Base-by-base conservation (phyloP, 2,329 filamentous ascomycete species). In the Exutisphaerella laricina region DNA sequence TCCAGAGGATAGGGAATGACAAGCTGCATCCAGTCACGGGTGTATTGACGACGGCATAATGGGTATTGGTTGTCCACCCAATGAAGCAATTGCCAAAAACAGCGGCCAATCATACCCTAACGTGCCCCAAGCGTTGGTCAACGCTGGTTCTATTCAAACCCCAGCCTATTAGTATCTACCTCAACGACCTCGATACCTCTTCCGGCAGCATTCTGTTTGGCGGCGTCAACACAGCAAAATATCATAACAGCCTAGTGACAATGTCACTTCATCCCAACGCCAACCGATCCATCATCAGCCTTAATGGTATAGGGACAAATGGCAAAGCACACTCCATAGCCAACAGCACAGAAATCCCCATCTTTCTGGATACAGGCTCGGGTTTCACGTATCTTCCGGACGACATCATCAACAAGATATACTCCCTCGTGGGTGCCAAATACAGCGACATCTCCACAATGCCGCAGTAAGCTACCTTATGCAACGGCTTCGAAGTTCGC, bases 1-100 rank as follows among this genome's bases (percentile, higher is more conserved):
- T n/a, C n/a, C n/a, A n/a, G n/a, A n/a, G n/a, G n/a, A n/a, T n/a
- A n/a, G n/a, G n/a, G n/a, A n/a, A n/a, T n/a, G n/a, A n/a, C n/a
- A n/a, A n/a, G n/a, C n/a, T n/a, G n/a, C n/a, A n/a, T n/a, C n/a
- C n/a, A n/a, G n/a, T n/a, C n/a, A n/a, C n/a, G n/a, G n/a, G n/a
- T n/a, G n/a, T n/a, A n/a, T n/a, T n/a, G n/a, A n/a, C n/a, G n/a
- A 92, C 62, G 87, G 86, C 28, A 87, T 96, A 26, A 65, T 96
- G 17, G 89, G 89, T 16, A 84, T 96, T 48, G 89, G 89, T 5
- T 95, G 94, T 63, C 62, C 74, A 0, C 62, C 73, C 47, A 92
- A 94, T 61, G 89, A 95, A 66, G 85, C 84, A 10, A 78, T 82
- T 56, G 78, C 84, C 31, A 73, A 73, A 37, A 71, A 77, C 48